Evolutionary conservation across 2,329 filamentous ascomycete species (phyloP).

Genomic region (Colletotrichum camelliae): DNA sequence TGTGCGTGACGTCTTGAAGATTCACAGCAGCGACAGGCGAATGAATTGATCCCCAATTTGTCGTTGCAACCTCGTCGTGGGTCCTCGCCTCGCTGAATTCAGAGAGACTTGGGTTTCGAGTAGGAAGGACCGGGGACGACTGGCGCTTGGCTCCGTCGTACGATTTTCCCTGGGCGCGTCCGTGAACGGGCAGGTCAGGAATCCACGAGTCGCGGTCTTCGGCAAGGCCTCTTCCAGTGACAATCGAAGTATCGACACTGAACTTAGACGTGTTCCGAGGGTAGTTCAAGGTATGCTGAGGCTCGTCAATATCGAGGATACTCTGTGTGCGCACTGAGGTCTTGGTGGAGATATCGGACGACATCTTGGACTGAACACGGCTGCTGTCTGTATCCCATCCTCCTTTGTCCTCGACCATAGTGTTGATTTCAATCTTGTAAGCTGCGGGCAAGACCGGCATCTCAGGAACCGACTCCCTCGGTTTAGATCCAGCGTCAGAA

Average conservation of each 20-base stretch:
- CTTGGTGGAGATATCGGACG: slow-evolving; percentile 41
- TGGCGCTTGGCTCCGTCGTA: slow-evolving; percentile 43
- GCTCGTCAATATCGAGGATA: slow-evolving; percentile 42
- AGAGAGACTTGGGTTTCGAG: slow-evolving; percentile 37
- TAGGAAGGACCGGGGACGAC: slow-evolving; percentile 57
- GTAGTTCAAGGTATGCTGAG: slow-evolving; percentile 19
- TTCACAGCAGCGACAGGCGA: slow-evolving; percentile 52
- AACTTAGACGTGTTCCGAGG: slow-evolving; percentile 31
- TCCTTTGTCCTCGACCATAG: slow-evolving; percentile 23
- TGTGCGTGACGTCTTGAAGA: slow-evolving; percentile 44
- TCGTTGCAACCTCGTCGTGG: slow-evolving; percentile 46
- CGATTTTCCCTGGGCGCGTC: slow-evolving; percentile 4
- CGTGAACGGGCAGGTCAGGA: slow-evolving; percentile 32
- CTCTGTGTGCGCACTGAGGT: slow-evolving; percentile 44
- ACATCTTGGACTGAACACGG: slow-evolving; percentile 30
- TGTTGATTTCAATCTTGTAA: slow-evolving; percentile 28
- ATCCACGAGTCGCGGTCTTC: slow-evolving; percentile 45
- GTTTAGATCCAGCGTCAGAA: neutral
- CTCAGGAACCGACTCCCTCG: slow-evolving; percentile 43
- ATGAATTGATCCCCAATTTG: slow-evolving; percentile 56
- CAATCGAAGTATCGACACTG: slow-evolving; percentile 31
- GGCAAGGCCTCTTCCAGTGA: slow-evolving; percentile 26
- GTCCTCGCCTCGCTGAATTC: slow-evolving; percentile 38
- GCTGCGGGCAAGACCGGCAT: slow-evolving; percentile 43
- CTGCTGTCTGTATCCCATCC: slow-evolving; percentile 11